Evolutionary conservation across 352 stramenopile species (phyloP), one percentile per base, ranked within the genome.

Genomic region (Phytophthora agathidicida): DNA sequence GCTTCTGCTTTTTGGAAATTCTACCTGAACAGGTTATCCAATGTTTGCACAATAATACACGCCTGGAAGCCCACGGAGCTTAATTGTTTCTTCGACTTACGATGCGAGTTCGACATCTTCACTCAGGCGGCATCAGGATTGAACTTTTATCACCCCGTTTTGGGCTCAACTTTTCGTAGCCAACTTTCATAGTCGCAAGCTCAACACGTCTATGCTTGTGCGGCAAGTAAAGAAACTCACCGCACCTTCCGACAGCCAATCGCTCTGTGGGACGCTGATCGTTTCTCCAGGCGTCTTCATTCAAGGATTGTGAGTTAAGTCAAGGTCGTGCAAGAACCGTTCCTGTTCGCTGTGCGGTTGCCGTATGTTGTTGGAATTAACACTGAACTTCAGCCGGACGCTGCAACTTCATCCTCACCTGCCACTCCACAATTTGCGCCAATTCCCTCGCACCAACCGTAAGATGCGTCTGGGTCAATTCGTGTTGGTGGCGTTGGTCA

Each of bases 261-360:
- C 47, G 26, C 20, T 30, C 16, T 11, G 8, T 26, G 32, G 44
- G 19, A 8, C 14, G 48, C 17, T 57, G 35, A 42, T 32, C 22
- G 28, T 45, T 50, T 45, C 31, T 51, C 39, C 52, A 60, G 33
- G 37, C 9, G n/a, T n/a, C 45, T n/a, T 22, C 23, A 39, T 7
- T 37, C 41, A 33, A 47, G 20, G 41, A 60, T 51, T 52, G 31
- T 36, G 32, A 43, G n/a, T 60, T 6, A 57, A 57, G 48, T 60
- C 51, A 44, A 51, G 8, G 9, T 33, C 14, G 24, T 61, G 23
- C 20, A 35, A 16, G 41, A 39, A 24, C 17, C 20, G 9, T 42
- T 54, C 32, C 33, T 16, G 14, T 8, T n/a, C 24, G 43, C 53
- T 48, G 24, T 63, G 32, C 32, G 17, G 16, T 16, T 23, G 23